Evolutionary conservation across 2,329 filamentous ascomycete species (phyloP).

Genomic region (Penicillium thymicola): DNA sequence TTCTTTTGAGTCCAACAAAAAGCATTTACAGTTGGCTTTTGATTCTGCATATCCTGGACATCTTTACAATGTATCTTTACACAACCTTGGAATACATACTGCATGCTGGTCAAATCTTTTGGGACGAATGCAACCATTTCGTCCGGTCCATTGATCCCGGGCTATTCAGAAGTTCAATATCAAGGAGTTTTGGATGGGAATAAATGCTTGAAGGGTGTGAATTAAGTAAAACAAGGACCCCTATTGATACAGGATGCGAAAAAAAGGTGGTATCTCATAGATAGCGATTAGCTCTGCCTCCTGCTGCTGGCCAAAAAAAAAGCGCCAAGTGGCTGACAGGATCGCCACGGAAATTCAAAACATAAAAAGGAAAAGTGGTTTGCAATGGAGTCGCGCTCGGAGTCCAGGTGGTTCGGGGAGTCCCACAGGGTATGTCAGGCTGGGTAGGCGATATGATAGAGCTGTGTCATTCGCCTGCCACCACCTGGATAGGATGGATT

Average conservation of each 20-base stretch:
- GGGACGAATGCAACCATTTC: not conserved
- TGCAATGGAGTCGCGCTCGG: too few relatives aligned
- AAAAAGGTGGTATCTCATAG: conserved; percentile 27
- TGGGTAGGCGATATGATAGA: not conserved
- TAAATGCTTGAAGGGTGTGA: conserved; percentile 10
- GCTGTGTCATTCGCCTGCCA: not conserved
- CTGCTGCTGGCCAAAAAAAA: conserved; percentile 20
- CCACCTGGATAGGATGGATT: not conserved
- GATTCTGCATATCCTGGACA: not conserved
- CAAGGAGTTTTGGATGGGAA: too few relatives aligned
- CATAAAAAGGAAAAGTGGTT: not conserved
- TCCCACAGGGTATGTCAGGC: not conserved
- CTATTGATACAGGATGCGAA: conserved; percentile 24
- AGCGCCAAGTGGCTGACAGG: conserved; percentile 6
- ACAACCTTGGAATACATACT: not conserved
- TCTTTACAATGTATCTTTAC: not conserved
- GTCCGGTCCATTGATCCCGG: not conserved
- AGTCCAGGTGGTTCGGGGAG: not conserved
- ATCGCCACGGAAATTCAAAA: conserved; percentile 13
- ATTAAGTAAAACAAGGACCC: conserved; percentile 18
- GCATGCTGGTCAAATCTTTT: not conserved
- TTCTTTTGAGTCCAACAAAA: not conserved
- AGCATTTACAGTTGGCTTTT: not conserved
- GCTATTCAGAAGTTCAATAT: not conserved
- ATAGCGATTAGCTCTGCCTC: conserved; percentile 15